Evolutionary conservation across 257 asterid species (phyloP), one percentile per base, ranked within the genome.

Genomic region (Scutellaria galericulata): DNA sequence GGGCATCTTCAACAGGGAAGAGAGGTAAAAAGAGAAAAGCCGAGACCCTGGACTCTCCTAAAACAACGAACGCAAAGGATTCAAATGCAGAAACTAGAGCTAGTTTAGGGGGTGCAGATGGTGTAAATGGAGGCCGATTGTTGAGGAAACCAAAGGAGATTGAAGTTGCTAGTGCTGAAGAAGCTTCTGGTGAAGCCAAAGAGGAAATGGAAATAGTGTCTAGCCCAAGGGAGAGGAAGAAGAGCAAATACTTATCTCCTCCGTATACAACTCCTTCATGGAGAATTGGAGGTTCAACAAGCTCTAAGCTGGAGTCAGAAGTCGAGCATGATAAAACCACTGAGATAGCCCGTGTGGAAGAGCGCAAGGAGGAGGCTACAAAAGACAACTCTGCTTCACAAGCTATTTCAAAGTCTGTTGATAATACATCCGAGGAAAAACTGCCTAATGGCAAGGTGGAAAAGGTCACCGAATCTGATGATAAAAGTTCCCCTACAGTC

Each of bases 241-340:
- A 82, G 76, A 92, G 97, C 78, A 90, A 85, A 79, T 90, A 87
- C 85, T 72, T 92, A 11, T 90, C 98, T 46, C 90, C 91, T 72
- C 96, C 97, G 0, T 90, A 83, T 58, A 81, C 86, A 20, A 80
- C 66, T 76, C 83, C 70, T 7, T 52, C 35, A 8, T 66, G 66
- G 81, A 80, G 81, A 71, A 71, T 65, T 9, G 83, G 80, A 27
- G 85, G 70, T 53, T 67, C 83, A 15, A 83, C 77, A 24, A 24
- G 27, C 79, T 80, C 70, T 50, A 85, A 68, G 83, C 52, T 15
- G 8, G 81, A 70, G 6, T 7, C 74, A 4, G 86, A 71, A 65
- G 35, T 8, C 27, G 75, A 64, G 50, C 46, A 80, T 44, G 82
- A 73, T 65, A 82, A 82, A 68, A 45, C 45, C 11, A 11, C 80